Base-by-base conservation (phyloP, 129 eudicot genomes). In the Saussurea involucrata region DNA sequence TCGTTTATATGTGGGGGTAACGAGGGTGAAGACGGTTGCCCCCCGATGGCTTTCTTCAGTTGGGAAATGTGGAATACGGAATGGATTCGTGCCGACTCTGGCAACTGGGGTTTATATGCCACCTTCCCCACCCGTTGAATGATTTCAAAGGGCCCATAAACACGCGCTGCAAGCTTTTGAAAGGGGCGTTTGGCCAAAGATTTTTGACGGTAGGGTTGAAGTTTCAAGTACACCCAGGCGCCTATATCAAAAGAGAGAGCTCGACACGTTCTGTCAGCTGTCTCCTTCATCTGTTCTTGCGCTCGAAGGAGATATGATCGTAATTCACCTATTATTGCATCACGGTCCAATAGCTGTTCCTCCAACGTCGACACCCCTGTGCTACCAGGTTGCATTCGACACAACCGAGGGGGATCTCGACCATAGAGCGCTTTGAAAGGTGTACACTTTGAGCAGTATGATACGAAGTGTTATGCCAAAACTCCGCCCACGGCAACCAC, bases 401-500 rank as follows among this genome's bases (percentile, higher is more conserved):
- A 1, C 34, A 32, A 4, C 0, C 34, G 34, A 28, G 31, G 31
- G 31, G 31, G 31, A 28, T 28, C 31, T 8, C 73, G 25, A 15
- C 55, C 22, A 31, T 69, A 69, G 2, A 69, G 8, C 1, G 44
- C 27, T 2, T 69, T n/a, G 10, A 69, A 69, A 0, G 29, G 74
- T 0, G 74, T 69, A 2, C 40, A 13, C 8, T 21, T 33, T 7
- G 8, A 1, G 58, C 2, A 0, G 74, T 29, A 6, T 69, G 63
- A 33, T 8, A 46, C 21, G 57, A 20, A 1, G 80, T 76, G 65
- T 66, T 66, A 37, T 66, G 29, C 31, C 57, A 29, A 8, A 15
- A 76, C 22, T 76, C 80, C 0, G 80, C 81, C 74, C 66, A 77
- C 0, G 74, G 32, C 4, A 77, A 13, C 81, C 81, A 67, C 3